A percentile compares a stretch with the other conserved stretches of the same genome.
These are phyloP conservation scores for Phaeolepiota aurea DNA, from an alignment of 768 basidiomycete genomes.

Conservation along the genomic window DNA sequence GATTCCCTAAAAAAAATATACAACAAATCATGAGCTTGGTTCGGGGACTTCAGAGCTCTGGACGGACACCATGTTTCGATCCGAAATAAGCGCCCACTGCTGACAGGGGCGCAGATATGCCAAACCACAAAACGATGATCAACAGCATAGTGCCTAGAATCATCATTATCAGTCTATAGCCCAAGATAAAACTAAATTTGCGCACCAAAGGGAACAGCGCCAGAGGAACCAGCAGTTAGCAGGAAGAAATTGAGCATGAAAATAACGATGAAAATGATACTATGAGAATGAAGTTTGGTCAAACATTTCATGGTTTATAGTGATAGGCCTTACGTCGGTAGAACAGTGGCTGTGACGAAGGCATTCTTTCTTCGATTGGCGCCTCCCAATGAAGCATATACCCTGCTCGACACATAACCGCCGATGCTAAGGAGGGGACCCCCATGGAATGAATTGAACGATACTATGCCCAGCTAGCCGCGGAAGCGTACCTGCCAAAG, in stretches of 20 bases:
- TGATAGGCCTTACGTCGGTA: constrained; percentile 63
- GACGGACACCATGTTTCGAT: constrained; percentile 72
- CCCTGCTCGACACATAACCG: constrained; percentile 81
- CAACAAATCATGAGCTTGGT: constrained; percentile 4
- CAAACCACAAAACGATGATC: constrained; percentile 84
- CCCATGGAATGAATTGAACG: constrained; percentile 2
- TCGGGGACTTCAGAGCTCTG: background rate
- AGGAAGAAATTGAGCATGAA: constrained; percentile 92
- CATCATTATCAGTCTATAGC: constrained; percentile 1
- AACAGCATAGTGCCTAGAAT: constrained; percentile 70
- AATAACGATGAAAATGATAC: constrained; percentile 75
- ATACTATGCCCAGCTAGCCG: background rate
- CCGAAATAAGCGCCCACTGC: constrained; percentile 84
- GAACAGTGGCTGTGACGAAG: constrained; percentile 78
- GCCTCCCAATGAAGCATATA: constrained; percentile 77
- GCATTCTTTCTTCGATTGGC: constrained; percentile 71
- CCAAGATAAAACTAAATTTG: background rate
- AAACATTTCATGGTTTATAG: background rate
- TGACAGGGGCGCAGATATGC: constrained; percentile 87
- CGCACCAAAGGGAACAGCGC: constrained; percentile 90
- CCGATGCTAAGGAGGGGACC: constrained; percentile 48
- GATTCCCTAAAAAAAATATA: constrained; percentile 39
- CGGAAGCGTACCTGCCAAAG: constrained; percentile 63
- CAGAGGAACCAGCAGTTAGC: constrained; percentile 77
- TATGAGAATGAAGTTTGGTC: constrained; percentile 21